Evolutionary conservation across 257 asterid species (phyloP).

Genomic region (Orobanche coerulescens): DNA sequence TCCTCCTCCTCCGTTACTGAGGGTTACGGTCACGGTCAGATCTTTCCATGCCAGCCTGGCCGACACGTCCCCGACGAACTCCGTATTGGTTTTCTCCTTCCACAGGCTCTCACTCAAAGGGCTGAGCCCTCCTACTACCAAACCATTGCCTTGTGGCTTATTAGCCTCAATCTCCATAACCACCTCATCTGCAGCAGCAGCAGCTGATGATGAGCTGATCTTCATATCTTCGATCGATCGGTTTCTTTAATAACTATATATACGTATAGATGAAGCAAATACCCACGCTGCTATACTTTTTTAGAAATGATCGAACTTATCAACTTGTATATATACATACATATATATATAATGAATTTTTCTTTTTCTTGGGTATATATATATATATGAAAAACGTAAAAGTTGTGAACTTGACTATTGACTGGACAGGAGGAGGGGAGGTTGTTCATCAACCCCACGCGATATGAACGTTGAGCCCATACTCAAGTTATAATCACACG

Average conservation of each 20-base stretch:
- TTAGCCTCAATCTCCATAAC: conserved; percentile 87
- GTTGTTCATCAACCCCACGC: conserved; percentile 1
- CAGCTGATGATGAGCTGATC: conserved; percentile 26
- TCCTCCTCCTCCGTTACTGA: conserved; percentile 64
- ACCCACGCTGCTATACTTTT: too few relatives aligned
- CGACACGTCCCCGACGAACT: conserved; percentile 77
- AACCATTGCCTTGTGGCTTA: conserved; percentile 59
- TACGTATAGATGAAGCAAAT: too few relatives aligned
- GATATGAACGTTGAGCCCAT: background rate
- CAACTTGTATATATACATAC: background rate
- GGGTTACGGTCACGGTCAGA: conserved; percentile 71
- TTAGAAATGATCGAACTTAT: too few relatives aligned
- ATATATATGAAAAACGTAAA: conserved; percentile 28
- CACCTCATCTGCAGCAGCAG: conserved; percentile 35
- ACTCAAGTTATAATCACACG: too few relatives aligned
- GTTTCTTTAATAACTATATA: too few relatives aligned
- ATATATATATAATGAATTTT: conserved; percentile 14
- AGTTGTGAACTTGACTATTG: conserved; percentile 45
- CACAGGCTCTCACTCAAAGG: conserved; percentile 89
- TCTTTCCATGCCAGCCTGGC: conserved; percentile 91
- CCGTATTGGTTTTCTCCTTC: conserved; percentile 82
- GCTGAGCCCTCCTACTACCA: conserved; percentile 80
- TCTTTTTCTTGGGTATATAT: too few relatives aligned
- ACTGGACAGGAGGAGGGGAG: background rate
- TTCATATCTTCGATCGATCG: background rate